A percentile compares a stretch with the other conserved stretches of the same genome.
phyloP scores from a whole-genome alignment of 805 yeast genomes.

The Candida gorgasii region DNA sequence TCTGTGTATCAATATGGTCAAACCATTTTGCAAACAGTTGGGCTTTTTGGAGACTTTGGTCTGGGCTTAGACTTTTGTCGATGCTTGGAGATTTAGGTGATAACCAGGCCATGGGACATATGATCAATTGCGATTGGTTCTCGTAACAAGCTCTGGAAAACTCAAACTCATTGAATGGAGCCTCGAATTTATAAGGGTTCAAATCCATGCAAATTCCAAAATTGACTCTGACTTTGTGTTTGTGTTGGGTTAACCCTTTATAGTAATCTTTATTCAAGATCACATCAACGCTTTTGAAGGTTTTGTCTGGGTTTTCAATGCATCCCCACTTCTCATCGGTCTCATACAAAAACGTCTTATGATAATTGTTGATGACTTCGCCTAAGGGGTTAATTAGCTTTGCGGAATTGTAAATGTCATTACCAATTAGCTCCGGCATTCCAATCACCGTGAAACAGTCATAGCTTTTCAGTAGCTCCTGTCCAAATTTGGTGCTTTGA shows the following conservation, averaged over 20 bases:
- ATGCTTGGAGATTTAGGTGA: slow-evolving; percentile 49
- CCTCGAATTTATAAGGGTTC: slow-evolving; percentile 80
- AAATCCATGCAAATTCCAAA: slow-evolving; percentile 95
- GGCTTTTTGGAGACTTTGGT: slow-evolving; percentile 15
- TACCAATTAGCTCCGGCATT: slow-evolving; percentile 61
- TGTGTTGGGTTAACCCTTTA: slow-evolving; percentile 8
- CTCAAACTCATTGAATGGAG: slow-evolving; percentile 76
- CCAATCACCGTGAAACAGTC: slow-evolving; percentile 75
- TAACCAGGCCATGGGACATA: slow-evolving; percentile 91
- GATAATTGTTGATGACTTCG: slow-evolving; percentile 58
- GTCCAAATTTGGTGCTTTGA: slow-evolving; percentile 57
- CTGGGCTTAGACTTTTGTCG: slow-evolving; percentile 14
- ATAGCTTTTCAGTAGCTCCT: slow-evolving; percentile 46
- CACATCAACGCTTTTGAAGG: slow-evolving; percentile 55
- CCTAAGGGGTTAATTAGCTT: slow-evolving; percentile 64
- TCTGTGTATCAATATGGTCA: background rate
- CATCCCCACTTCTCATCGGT: slow-evolving; percentile 85
- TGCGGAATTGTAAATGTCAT: slow-evolving; percentile 67
- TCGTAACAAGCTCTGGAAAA: slow-evolving; percentile 56
- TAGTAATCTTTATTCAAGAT: slow-evolving; percentile 22
- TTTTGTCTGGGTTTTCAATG: slow-evolving; percentile 56
- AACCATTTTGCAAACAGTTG: slow-evolving; percentile 1
- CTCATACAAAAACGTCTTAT: slow-evolving; percentile 74
- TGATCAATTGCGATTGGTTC: slow-evolving; percentile 52
- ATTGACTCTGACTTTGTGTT: slow-evolving; percentile 37